Evolutionary conservation across 306 rosid genomes (phyloP), one percentile per base, ranked within the genome.

Genomic region (Quercus rubra): DNA sequence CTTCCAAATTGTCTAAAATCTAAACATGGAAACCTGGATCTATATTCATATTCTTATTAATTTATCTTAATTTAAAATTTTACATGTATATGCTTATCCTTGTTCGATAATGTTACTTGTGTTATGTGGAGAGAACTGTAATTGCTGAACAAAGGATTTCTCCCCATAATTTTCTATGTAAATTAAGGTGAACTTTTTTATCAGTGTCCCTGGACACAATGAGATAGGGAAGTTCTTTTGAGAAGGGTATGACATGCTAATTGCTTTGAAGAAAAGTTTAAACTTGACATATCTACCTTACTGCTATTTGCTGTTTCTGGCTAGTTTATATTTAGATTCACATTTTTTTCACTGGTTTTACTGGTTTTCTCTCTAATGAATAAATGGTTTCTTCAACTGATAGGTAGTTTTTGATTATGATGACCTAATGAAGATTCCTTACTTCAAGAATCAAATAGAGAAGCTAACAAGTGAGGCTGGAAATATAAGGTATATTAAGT

Each of bases 361-460:
- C 52, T 67, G 52, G 27, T 35, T 13, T 19, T 9, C 54, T 33
- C 72, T 35, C 15, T 68, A 35, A 68, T 35, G 57, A 70, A 51
- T 70, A 43, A 81, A 55, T 61, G n/a, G 78, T 74, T 43, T 43
- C 77, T 49, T 76, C 74, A 75, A 6, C 70, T 86, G 84, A 78
- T 92, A 92, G 99, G 73, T 92, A 63, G 56, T 91, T 74, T 19
- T 95, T 21, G 99, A 92, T 83, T 92, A 92, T 79, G 87, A 95
- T 58, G 99, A 95, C 90, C 90, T 85, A 85, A 84, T 87, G 83
- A 92, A 85, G 85, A 78, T 91, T 84, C 99, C 99, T 27, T 85
- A 20, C 76, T 10, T 95, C 1, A 90, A 51, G 85, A 46, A 78
- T 70, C 77, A 6, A 31, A 92, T 95, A 59, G 90, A 92, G 83